Percentiles rank a stretch among this genome's conserved stretches.
Evolutionary conservation across 164 flowering plant genomes (phyloP).

Genomic region (Nymphaea thermarum): DNA sequence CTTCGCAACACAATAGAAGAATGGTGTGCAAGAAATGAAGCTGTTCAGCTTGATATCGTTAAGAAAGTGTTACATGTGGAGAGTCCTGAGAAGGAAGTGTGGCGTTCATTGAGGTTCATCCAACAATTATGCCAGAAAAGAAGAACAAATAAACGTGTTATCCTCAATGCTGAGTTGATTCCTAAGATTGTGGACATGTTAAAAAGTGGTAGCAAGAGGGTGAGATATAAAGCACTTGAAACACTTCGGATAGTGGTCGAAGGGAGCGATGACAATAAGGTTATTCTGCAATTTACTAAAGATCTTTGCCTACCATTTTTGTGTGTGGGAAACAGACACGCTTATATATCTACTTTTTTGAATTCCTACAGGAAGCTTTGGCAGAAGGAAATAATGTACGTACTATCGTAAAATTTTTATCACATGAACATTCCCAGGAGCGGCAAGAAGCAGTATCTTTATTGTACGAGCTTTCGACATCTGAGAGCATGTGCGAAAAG

Average conservation of each 20-base stretch:
- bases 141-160: conserved; percentile 43
- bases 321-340: background rate
- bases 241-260: conserved; percentile 73
- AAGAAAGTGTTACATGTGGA: conserved; percentile 35
- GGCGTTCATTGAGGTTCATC: conserved; percentile 54
- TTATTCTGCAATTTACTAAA: conserved; percentile 11
- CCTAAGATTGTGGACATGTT: conserved; percentile 64
- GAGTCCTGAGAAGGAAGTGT: conserved; percentile 44
- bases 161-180: conserved; percentile 51
- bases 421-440: conserved; percentile 72
- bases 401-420: conserved; percentile 76
- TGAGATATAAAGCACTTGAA: conserved; percentile 64
- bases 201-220: conserved; percentile 62
- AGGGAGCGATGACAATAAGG: conserved; percentile 77
- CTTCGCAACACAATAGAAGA: conserved; percentile 80
- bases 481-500: conserved; percentile 67
- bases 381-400: conserved; percentile 81
- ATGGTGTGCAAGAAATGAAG: conserved; percentile 87
- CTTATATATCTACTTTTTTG: too few species aligned
- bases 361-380: conserved; percentile 53
- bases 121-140: conserved; percentile 48
- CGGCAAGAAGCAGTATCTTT: conserved; percentile 84
- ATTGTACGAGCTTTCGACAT: conserved; percentile 83
- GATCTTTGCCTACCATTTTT: background rate
- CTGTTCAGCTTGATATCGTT: conserved; percentile 76